phyloP scores from a whole-genome alignment of 768 basidiomycete species.

The Pisolithus microcarpus region DNA sequence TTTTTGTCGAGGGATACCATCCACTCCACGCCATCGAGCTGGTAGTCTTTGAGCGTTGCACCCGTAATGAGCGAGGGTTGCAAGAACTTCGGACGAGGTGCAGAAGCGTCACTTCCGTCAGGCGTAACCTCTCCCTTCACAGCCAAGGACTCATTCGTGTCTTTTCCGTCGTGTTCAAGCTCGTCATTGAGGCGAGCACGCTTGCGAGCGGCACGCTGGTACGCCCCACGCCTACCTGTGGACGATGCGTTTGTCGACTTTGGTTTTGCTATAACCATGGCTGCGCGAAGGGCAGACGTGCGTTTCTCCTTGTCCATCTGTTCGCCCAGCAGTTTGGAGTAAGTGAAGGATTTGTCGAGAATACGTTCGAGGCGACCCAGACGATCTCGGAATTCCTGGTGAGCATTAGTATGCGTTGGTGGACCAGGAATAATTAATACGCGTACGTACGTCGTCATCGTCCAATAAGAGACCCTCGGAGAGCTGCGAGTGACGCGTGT shows the following conservation, averaged over 20 bases:
- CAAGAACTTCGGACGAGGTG: constrained; percentile 36
- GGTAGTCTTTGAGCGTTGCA: constrained; percentile 80
- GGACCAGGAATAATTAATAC: not conserved
- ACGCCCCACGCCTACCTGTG: constrained; percentile 10
- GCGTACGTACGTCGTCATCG: not conserved
- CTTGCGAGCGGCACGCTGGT: constrained; percentile 4
- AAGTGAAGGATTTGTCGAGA: constrained; percentile 71
- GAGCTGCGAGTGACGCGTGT: not conserved
- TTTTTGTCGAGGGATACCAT: constrained; percentile 85
- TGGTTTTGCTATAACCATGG: constrained; percentile 15
- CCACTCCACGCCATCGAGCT: constrained; percentile 93
- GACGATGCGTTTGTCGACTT: constrained; percentile 8
- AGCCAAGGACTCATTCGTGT: constrained; percentile 9
- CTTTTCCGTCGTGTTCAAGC: not conserved
- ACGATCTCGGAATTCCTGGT: constrained; percentile 22
- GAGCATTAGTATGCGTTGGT: not conserved
- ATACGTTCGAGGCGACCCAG: constrained; percentile 54
- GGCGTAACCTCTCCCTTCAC: not conserved
- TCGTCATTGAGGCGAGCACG: constrained; percentile 9
- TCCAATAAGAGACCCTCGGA: not conserved
- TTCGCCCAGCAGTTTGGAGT: constrained; percentile 60
- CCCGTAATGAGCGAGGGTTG: constrained; percentile 83
- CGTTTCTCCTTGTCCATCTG: constrained; percentile 62
- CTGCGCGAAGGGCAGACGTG: constrained; percentile 23
- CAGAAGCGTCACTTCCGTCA: not conserved